A percentile compares a stretch with the other conserved stretches of the same genome.
Conservation (phyloP, 441 rosid genomes). For the Erodium chrysanthum region DNA sequence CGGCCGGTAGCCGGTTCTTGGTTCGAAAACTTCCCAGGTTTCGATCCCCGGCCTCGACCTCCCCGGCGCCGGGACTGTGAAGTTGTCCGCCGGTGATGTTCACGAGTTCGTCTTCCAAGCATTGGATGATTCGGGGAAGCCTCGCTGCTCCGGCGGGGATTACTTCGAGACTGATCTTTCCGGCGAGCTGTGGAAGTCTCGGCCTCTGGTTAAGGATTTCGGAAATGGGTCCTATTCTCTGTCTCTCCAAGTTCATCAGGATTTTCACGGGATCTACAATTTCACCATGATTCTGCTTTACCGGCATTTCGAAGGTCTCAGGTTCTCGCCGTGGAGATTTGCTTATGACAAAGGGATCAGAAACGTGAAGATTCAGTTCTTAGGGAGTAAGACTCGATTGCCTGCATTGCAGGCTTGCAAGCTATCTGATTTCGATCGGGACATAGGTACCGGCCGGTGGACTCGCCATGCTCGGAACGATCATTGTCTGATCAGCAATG, state of each 20-base stretch:
- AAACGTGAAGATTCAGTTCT: conserved; percentile 34
- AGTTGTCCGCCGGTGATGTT: conserved; percentile 51
- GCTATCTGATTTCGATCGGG: conserved; percentile 47
- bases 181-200: conserved; percentile 75
- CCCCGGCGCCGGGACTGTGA: conserved; percentile 23
- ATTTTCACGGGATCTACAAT: conserved; percentile 62
- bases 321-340: conserved; percentile 51
- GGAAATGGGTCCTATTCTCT: conserved; percentile 68
- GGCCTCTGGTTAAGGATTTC: conserved; percentile 71
- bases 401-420: conserved; percentile 43
- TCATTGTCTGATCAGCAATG: conserved; percentile 47
- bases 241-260: conserved; percentile 79
- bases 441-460: conserved; percentile 85
- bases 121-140: conserved; percentile 38
- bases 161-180: conserved; percentile 84
- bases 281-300: conserved; percentile 66
- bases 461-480: conserved; percentile 70
- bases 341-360: conserved; percentile 46
- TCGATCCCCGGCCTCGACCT: conserved; percentile 49
- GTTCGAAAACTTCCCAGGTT: conserved; percentile 46
- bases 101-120: conserved; percentile 62
- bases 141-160: conserved; percentile 72
- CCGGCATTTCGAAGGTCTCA: conserved; percentile 70
- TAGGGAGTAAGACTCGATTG: conserved; percentile 26
- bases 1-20: conserved; percentile 55